A percentile compares a stretch with the other conserved stretches of the same genome.
phyloP scores from a whole-genome alignment of 2,329 filamentous ascomycete genomes.

The Alternaria gansuensis region DNA sequence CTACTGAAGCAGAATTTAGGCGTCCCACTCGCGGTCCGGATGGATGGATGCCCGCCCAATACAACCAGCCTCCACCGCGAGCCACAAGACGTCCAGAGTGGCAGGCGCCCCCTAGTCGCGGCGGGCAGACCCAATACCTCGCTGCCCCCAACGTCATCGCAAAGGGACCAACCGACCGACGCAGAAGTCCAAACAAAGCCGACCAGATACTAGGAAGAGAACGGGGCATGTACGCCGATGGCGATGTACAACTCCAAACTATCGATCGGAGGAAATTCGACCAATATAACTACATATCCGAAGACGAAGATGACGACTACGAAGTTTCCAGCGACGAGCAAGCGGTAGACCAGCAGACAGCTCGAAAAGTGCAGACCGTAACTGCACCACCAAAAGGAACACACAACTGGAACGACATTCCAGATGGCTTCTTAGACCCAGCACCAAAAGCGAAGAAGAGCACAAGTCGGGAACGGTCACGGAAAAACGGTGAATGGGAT shows the following conservation, averaged over 20 bases:
- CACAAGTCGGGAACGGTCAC: slow-evolving; percentile 38
- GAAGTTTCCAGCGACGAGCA: slow-evolving; percentile 47
- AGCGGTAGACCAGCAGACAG: slow-evolving; percentile 32
- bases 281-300: slow-evolving; percentile 49
- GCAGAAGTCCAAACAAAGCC: slow-evolving; percentile 53
- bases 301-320: slow-evolving; percentile 53
- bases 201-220: slow-evolving; percentile 55
- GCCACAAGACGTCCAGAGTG: slow-evolving; percentile 45
- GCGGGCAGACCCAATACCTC: slow-evolving; percentile 47
- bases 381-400: slow-evolving; percentile 33
- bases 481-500: slow-evolving; percentile 44
- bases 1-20: slow-evolving; percentile 51
- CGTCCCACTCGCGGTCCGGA: slow-evolving; percentile 39
- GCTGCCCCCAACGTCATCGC: slow-evolving; percentile 48
- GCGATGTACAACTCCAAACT: slow-evolving; percentile 54
- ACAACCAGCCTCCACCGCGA: slow-evolving; percentile 39
- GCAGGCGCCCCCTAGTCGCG: slow-evolving; percentile 37
- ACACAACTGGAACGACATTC: slow-evolving; percentile 60
- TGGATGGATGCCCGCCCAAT: slow-evolving; percentile 44
- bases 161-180: slow-evolving; percentile 44
- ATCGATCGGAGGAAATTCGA: slow-evolving; percentile 51
- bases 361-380: slow-evolving; percentile 26
- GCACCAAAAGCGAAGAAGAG: slow-evolving; percentile 43
- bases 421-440: slow-evolving; percentile 54
- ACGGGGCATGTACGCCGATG: slow-evolving; percentile 49